These are phyloP conservation scores for Cyclotella cryptica DNA, from an alignment of 108 stramenopile genomes.

Conservation along the genomic window DNA sequence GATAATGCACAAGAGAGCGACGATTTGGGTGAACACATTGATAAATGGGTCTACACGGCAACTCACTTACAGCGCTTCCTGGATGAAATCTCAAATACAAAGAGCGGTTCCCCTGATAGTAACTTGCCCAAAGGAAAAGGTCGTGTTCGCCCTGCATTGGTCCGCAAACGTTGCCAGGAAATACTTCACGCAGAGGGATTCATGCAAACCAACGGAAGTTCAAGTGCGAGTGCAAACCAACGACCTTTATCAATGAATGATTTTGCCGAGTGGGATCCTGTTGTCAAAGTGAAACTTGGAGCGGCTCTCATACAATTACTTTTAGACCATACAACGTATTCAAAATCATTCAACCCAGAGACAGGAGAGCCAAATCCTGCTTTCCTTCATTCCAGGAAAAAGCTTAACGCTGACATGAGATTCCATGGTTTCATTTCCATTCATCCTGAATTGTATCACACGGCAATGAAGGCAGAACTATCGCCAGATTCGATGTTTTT, in stretches of 20 bases:
- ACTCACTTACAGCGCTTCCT: conserved; percentile 48
- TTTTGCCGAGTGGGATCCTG: conserved; percentile 73
- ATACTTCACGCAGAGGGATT: conserved; percentile 53
- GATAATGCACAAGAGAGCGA: not conserved
- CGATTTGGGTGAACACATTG: not conserved
- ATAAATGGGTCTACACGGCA: conserved; percentile 51
- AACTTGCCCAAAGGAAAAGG: conserved; percentile 56
- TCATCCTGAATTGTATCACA: conserved; percentile 43
- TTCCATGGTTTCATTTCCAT: conserved; percentile 37
- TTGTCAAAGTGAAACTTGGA: conserved; percentile 81
- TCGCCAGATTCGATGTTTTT: conserved; percentile 51
- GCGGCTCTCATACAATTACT: conserved; percentile 82
- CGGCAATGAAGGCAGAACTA: conserved; percentile 59
- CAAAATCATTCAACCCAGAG: conserved; percentile 30
- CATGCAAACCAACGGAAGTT: conserved; percentile 32
- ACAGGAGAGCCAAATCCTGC: conserved; percentile 61
- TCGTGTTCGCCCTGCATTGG: conserved; percentile 57
- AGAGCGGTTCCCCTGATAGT: conserved; percentile 2
- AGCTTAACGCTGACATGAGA: conserved; percentile 35
- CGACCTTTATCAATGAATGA: conserved; percentile 58
- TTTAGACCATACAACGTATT: conserved; percentile 62
- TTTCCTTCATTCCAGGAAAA: conserved; percentile 61
- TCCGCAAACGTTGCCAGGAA: conserved; percentile 66
- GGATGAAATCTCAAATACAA: conserved; percentile 39
- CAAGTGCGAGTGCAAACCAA: conserved; percentile 29